Base-by-base conservation (phyloP, 139 green algal species). In the Zygnema circumcarinatum region DNA sequence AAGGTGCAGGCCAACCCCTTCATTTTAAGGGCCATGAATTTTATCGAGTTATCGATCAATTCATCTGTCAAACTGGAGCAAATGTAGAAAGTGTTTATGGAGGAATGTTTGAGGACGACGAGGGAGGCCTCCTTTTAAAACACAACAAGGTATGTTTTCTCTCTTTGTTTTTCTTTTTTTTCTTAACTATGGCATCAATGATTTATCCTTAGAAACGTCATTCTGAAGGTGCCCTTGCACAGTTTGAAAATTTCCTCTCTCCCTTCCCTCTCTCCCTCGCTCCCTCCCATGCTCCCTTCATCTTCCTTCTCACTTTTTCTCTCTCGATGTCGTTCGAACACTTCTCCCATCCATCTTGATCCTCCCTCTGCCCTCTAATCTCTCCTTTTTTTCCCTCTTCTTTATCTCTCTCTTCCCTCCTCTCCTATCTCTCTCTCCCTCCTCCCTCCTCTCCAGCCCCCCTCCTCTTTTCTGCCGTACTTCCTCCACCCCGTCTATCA, bases 71-170 rank as follows among this genome's bases (percentile, higher is more conserved):
- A 89, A 90, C 52, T 42, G 84, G 84, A 3, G 79, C 47, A 22
- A 25, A 36, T n/a, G 76, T 52, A 2, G 92, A 96, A 87, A 95
- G 90, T 74, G 97, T 98, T 92, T 98, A 98, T 85, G 92, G 92
- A 21, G 40, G 20, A 0, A 92, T 85, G 54, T 94, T 94, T 53
- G 42, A 74, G 35, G 84, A 89, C 21, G 92, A 95, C 1, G 38
- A 38, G 16, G 39, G 39, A 11, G 79, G 32, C 0, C 79, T 86
- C 29, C n/a, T 79, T n/a, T 38, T 86, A 32, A 86, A 86, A 25
- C 79, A 86, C 25, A 80, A 79, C 21, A 75, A 62, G 56, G 81
- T 87, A 25, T 25, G 47, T 7, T 20, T 53, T 53, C 31, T 38
- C 22, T 54, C 7, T 38, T n/a, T 68, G 41, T 36, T 52, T 39